Base-by-base conservation (phyloP, 179 eudicot species). In the Silene noctiflora region DNA sequence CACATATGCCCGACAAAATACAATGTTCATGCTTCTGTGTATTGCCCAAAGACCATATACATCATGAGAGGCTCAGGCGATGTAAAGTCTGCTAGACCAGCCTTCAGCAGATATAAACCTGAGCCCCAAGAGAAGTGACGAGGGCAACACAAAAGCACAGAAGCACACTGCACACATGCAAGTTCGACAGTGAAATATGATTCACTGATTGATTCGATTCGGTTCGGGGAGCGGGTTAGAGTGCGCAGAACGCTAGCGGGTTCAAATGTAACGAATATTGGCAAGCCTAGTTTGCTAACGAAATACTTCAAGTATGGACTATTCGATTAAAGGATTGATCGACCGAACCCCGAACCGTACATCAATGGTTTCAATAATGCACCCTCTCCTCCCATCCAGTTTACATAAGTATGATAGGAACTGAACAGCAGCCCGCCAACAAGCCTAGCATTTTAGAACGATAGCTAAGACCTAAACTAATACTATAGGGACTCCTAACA, bases 351-450 rank as follows among this genome's bases (percentile, higher is more conserved):
- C 29, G 67, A 63, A 63, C 65, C 78, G 64, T 61, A 80, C 77
- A 72, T 77, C 79, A 69, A 31, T 76, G 69, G 67, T 82, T 77
- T 14, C 4, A 6, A 14, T 14, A 16, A 4, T 51, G 58, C n/a
- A 51, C 58, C 58, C 10, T 39, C 11, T 39, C n/a, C n/a, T 14
- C 64, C 82, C 85, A 81, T 90, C 96, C 90, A 88, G 82, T 81
- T 90, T 88, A 87, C 89, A 84, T 65, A 82, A 77, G 76, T 72
- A 72, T 82, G 74, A 76, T 78, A 85, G 87, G 83, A 86, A 86
- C 87, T 86, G 89, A 89, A 86, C 86, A 92, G 93, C 96, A 89
- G 92, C 98, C 96, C 74, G 74, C 60, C 17, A 71, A 27, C 74
- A 71, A 71, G 74, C 73, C 55, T 46, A 22, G n/a, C 56, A 12